Evolutionary conservation across 1,284 basidiomycete genomes (phyloP), one percentile per base, ranked within the genome.

Genomic region (Puccinia brachypodii): DNA sequence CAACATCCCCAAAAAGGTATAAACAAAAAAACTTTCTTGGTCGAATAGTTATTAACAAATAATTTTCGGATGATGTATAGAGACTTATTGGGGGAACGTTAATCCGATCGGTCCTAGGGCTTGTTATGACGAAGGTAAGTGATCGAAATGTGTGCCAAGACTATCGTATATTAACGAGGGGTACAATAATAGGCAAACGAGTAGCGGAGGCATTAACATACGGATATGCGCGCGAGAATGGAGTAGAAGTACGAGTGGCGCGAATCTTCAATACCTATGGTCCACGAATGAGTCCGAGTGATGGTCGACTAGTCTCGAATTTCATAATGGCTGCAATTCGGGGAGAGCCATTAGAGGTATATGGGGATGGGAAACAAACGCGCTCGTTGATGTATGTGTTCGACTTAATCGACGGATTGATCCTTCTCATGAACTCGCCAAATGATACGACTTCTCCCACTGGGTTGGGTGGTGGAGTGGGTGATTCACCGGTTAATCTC

Each of bases 241-340:
- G 92, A 79, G 96, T 99, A 82, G 94, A 98, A 84, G 94, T 98
- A 73, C 92, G 95, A 81, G 95, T 98, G 68, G 95, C 95, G 3
- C 92, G 95, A 84, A 98, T 98, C 85, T 97, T 98, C 90, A 98
- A 97, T 86, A 94, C 93, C 16, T 82, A 81, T 58, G 76, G 84
- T n/a, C 86, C 87, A 0, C 76, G 87, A 62, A 95, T 97, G 95
- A 96, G 96, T 88, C 94, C 95, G 1, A 91, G 91, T 86, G 96
- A 98, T 86, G 96, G 96, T 33, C 93, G 96, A 82, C 95, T 99
- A 82, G 96, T 99, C 47, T 96, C 94, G 86, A 98, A 98, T 88
- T 98, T 99, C 87, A 96, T 98, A 86, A 92, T 98, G 79, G 96
- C 98, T 85, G 96, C 96, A 11, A 91, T 99, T 82, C 92, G 92